These are phyloP conservation scores for Malus hybrid DNA, from an alignment of 331 rosid species.

Conservation along the genomic window DNA sequence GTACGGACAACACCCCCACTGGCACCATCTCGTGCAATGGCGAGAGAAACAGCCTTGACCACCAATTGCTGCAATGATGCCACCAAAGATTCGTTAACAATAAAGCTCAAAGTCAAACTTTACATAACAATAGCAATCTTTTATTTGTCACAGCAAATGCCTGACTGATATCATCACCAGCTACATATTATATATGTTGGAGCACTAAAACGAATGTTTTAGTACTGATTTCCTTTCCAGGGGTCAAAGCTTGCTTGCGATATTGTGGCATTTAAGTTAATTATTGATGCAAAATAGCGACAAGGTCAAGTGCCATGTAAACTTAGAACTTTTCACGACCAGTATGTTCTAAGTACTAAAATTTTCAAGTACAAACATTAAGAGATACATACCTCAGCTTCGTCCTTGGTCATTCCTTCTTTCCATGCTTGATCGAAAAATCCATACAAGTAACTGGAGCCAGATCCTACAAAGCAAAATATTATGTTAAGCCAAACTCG, in stretches of 20 bases:
- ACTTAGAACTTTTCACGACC: not conserved
- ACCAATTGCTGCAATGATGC: conserved; percentile 55
- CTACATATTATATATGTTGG: not conserved
- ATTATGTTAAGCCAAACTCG: not conserved
- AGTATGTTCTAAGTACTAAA: no score
- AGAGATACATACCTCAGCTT: conserved; percentile 76
- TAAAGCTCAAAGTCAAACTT: not conserved
- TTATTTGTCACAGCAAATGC: not conserved
- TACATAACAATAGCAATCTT: not conserved
- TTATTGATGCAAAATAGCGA: not conserved
- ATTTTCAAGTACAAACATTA: not conserved
- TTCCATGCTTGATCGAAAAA: conserved; percentile 96
- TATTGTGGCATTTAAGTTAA: not conserved
- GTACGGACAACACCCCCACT: conserved; percentile 99
- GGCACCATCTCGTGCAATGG: conserved; percentile 97
- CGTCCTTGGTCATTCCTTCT: conserved; percentile 96
- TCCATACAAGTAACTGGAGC: conserved; percentile 94
- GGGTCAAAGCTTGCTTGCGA: not conserved
- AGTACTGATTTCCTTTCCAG: not conserved
- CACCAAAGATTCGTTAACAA: conserved; percentile 8
- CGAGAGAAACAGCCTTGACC: conserved; percentile 87
- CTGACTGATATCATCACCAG: no score
- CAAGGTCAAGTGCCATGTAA: not conserved
- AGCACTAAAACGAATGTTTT: not conserved
- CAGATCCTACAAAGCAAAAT: conserved; percentile 59